Evolutionary conservation across 2,329 filamentous ascomycete genomes (phyloP), one percentile per base, ranked within the genome.

Genomic region (Botrytis medusae): DNA sequence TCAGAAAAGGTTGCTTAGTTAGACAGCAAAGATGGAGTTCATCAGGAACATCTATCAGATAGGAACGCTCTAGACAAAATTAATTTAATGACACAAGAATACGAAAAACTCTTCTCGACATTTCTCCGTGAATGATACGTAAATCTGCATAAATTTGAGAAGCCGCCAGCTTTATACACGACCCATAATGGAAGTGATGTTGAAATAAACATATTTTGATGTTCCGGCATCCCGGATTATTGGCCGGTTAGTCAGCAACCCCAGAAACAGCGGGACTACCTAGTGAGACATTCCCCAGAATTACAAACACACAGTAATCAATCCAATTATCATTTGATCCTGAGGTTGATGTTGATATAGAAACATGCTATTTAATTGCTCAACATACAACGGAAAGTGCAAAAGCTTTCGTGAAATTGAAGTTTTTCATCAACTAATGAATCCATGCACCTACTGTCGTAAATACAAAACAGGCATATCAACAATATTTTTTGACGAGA

Each of bases 301-400:
- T 54, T n/a, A 3, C 16, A 14, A 16, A 7, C 5, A 0, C 25
- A 54, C 7, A 37, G 37, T 54, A 18, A 54, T 54, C 14, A 16
- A 29, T 16, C 2, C 25, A 54, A 29, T 2, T 29, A 29, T 29
- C 25, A 54, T 29, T 54, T 54, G 12, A 29, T 54, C 7, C 29
- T 18, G 22, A 6, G 25, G 48, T 51, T 14, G 10, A 6, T n/a
- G 48, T n/a, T 14, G 14, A 29, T 29, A 1, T 29, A 1, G 0
- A 54, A 54, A 54, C 25, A 54, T 54, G 3, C 14, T 0, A 2
- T 29, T 0, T 16, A 14, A 29, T 54, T 29, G 2, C 2, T 54
- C 3, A 3, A 1, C 12, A 4, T 1, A 54, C 1, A 16, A 4
- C 16, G 12, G 4, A 44, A 7, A 2, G 6, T 8, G 16, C 14